Percentiles rank a stretch among this genome's conserved stretches.
Conservation (phyloP, 345 rosid species). For the Microcos paniculata region DNA sequence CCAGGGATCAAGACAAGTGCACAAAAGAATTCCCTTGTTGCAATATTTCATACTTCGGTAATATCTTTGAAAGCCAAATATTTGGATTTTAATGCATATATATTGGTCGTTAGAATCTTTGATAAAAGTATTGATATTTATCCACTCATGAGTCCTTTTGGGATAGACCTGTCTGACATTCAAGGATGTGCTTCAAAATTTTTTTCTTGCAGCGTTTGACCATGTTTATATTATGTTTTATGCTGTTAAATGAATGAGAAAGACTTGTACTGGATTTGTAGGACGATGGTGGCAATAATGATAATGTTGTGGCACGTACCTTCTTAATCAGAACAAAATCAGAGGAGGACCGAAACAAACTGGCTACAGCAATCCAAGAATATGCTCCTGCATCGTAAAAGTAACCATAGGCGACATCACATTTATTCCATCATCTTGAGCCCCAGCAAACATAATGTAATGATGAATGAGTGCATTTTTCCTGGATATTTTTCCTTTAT, state of each 20-base stretch:
- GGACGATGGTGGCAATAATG: slow-evolving; percentile 54
- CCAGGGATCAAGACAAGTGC: slow-evolving; percentile 79
- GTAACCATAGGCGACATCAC: background rate
- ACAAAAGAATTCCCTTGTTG: slow-evolving; percentile 83
- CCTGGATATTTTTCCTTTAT: background rate
- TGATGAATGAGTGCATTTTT: background rate
- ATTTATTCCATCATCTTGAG: slow-evolving; percentile 9
- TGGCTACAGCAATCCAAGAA: slow-evolving; percentile 76
- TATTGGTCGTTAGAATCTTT: too few species aligned
- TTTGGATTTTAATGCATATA: background rate
- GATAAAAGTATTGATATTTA: background rate
- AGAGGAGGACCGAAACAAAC: slow-evolving; percentile 70
- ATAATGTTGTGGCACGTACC: slow-evolving; percentile 60
- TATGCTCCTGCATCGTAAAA: slow-evolving; percentile 67
- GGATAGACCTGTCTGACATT: background rate
- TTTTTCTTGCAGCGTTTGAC: slow-evolving; percentile 1
- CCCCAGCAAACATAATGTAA: slow-evolving; percentile 6
- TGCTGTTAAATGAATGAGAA: background rate
- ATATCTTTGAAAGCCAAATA: slow-evolving; percentile 11
- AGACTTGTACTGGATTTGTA: slow-evolving; percentile 28
- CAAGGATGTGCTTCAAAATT: background rate
- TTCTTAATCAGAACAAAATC: slow-evolving; percentile 77
- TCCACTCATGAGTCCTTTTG: background rate
- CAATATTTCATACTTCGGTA: slow-evolving; percentile 91
- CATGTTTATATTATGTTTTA: background rate